A percentile compares a stretch with the other conserved stretches of the same genome.
These are phyloP conservation scores for Endoconidiophora laricicola DNA, from an alignment of 2,329 filamentous ascomycete species.

Conservation along the genomic window DNA sequence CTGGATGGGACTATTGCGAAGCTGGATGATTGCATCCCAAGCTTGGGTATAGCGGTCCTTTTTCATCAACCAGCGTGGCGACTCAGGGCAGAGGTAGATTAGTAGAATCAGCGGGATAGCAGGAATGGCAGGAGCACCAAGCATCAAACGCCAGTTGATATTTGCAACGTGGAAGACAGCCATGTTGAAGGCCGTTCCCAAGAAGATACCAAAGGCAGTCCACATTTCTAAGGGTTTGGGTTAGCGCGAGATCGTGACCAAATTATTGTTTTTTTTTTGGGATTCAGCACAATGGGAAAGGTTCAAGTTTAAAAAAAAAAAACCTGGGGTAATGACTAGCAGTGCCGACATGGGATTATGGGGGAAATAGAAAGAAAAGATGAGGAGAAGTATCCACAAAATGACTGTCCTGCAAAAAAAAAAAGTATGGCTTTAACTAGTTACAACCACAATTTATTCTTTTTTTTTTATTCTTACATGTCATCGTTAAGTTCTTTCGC, in stretches of 20 bases:
- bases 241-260: not conserved
- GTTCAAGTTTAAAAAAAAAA: not conserved
- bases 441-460: not conserved
- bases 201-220: slow-evolving; percentile 42
- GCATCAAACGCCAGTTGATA: slow-evolving; percentile 39
- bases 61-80: slow-evolving; percentile 50
- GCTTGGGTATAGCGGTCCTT: slow-evolving; percentile 38
- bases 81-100: slow-evolving; percentile 47
- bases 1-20: slow-evolving; percentile 42
- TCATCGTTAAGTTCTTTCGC: too few relatives aligned
- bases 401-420: not conserved
- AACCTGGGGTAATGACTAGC: not conserved
- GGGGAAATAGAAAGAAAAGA: not conserved
- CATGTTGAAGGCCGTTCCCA: slow-evolving; percentile 49
- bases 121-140: slow-evolving; percentile 46
- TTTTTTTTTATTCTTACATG: not conserved
- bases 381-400: not conserved
- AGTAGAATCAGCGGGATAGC: slow-evolving; percentile 41
- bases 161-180: slow-evolving; percentile 45
- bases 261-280: not conserved
- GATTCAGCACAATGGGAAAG: not conserved
- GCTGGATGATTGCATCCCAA: slow-evolving; percentile 35
- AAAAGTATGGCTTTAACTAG: not conserved
- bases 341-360: not conserved
- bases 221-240: slow-evolving; percentile 24